phyloP scores from a whole-genome alignment of 148 eudicot species.

The Cornus kousa region DNA sequence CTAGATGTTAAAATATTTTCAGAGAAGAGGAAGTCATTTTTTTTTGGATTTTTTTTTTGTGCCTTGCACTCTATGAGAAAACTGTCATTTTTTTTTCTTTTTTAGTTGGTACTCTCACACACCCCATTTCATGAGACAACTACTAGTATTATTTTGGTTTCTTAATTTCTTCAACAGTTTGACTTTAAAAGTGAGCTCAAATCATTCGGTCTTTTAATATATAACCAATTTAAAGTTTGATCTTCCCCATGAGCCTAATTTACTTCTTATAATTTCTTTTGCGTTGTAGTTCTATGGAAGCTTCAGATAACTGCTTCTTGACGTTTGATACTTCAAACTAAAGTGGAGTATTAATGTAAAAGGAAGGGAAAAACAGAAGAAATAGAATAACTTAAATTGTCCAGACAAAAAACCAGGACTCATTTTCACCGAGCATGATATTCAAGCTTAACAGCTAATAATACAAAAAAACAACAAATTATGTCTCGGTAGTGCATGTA shows the following conservation, averaged over 20 bases:
- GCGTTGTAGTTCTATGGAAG: background rate
- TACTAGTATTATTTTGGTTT: background rate
- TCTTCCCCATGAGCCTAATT: slow-evolving; percentile 6
- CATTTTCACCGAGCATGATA: background rate
- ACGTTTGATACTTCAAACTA: background rate
- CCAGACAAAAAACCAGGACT: background rate
- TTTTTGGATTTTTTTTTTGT: slow-evolving; percentile 6
- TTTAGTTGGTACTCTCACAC: no score
- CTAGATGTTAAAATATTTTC: no score
- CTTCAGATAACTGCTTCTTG: background rate
- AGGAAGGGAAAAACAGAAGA: background rate
- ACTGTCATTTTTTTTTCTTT: no score
- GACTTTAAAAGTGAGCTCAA: slow-evolving; percentile 13
- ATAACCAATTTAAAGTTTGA: background rate
- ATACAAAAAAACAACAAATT: background rate
- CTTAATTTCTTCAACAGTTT: slow-evolving; percentile 4
- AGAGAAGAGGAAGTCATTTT: slow-evolving; percentile 8
- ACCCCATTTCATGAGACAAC: no score
- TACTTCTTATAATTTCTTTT: slow-evolving; percentile 8
- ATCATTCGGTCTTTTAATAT: background rate
- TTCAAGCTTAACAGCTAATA: background rate
- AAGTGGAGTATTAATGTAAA: background rate
- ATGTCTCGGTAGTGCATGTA: background rate
- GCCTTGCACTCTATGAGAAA: background rate
- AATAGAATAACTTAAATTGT: no score